A percentile compares a stretch with the other conserved stretches of the same genome.
phyloP scores from a whole-genome alignment of 2,329 filamentous ascomycete genomes.

The Colletotrichum agaves region DNA sequence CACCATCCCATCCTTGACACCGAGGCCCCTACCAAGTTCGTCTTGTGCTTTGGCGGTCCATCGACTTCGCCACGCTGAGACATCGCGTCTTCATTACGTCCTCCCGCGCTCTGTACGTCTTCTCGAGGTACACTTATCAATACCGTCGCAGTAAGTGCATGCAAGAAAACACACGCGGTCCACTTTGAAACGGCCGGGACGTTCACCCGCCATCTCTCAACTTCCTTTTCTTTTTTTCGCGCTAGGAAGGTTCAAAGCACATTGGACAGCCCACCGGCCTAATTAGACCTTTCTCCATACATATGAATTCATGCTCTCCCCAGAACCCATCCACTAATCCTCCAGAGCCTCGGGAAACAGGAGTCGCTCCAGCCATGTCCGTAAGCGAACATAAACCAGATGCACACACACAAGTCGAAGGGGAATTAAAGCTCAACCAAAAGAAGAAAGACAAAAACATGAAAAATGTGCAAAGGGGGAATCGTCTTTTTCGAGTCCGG shows the following conservation, averaged over 20 bases:
- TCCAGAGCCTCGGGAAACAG: constrained; percentile 5
- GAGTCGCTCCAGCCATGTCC: constrained; percentile 9
- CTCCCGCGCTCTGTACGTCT: background rate
- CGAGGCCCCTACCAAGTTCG: background rate
- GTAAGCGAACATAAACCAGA: background rate
- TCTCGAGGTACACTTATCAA: background rate
- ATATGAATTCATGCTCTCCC: background rate
- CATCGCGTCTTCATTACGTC: constrained; percentile 1
- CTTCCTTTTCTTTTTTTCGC: constrained; percentile 32
- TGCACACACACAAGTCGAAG: background rate
- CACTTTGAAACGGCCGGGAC: constrained; percentile 20
- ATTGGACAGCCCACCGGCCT: constrained; percentile 4
- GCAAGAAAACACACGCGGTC: constrained; percentile 12
- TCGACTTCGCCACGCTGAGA: background rate
- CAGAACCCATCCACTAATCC: constrained; percentile 4
- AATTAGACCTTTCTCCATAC: background rate
- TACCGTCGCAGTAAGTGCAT: background rate
- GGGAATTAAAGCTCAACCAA: constrained; percentile 24
- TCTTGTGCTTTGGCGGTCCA: background rate
- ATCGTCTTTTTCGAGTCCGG: constrained; percentile 38
- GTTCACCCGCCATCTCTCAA: constrained; percentile 30
- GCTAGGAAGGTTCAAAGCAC: constrained; percentile 33
- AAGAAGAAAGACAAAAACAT: constrained; percentile 32
- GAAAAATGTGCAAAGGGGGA: constrained; percentile 39
- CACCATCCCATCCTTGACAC: constrained; percentile 4